Conservation (phyloP, 352 stramenopile genomes). For the Bremia lactucae region DNA sequence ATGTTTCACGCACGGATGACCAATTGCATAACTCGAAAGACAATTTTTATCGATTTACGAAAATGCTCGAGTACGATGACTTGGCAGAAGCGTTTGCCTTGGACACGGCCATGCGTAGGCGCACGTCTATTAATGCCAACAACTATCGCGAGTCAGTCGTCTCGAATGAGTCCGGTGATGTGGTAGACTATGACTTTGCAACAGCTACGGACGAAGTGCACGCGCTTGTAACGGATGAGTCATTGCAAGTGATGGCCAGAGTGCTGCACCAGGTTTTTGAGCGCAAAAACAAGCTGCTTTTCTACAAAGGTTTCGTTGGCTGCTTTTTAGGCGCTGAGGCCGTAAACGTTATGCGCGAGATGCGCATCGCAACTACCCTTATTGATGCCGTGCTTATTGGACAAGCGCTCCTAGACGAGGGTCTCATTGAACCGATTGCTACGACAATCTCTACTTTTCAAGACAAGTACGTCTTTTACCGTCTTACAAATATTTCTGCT, state of each 20-base stretch:
- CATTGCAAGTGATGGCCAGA: slow-evolving; percentile 43
- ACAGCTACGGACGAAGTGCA: slow-evolving; percentile 70
- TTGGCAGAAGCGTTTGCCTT: slow-evolving; percentile 17
- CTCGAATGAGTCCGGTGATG: slow-evolving; percentile 40
- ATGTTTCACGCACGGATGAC: slow-evolving; percentile 64
- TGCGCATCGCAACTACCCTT: slow-evolving; percentile 53
- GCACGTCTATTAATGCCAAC: slow-evolving; percentile 46
- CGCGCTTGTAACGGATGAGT: slow-evolving; percentile 74
- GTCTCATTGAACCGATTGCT: slow-evolving; percentile 68
- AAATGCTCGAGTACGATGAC: slow-evolving; percentile 49
- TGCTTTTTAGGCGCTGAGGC: slow-evolving; percentile 79
- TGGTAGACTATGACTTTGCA: slow-evolving; percentile 66
- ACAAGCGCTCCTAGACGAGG: slow-evolving; percentile 67
- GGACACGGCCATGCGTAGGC: slow-evolving; percentile 21
- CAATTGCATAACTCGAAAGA: slow-evolving; percentile 77
- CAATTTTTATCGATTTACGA: slow-evolving; percentile 81
- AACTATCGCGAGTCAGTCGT: slow-evolving; percentile 72
- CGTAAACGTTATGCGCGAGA: slow-evolving; percentile 73
- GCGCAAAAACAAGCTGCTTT: slow-evolving; percentile 82
- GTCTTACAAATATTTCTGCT: slow-evolving; percentile 37
- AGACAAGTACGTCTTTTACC: slow-evolving; percentile 83
- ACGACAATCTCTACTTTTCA: slow-evolving; percentile 66
- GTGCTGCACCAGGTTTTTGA: slow-evolving; percentile 78
- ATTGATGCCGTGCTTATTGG: slow-evolving; percentile 78
- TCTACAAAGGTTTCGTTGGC: slow-evolving; percentile 75